Conservation (phyloP, 2,329 filamentous ascomycete species). For the Alternaria longipes region DNA sequence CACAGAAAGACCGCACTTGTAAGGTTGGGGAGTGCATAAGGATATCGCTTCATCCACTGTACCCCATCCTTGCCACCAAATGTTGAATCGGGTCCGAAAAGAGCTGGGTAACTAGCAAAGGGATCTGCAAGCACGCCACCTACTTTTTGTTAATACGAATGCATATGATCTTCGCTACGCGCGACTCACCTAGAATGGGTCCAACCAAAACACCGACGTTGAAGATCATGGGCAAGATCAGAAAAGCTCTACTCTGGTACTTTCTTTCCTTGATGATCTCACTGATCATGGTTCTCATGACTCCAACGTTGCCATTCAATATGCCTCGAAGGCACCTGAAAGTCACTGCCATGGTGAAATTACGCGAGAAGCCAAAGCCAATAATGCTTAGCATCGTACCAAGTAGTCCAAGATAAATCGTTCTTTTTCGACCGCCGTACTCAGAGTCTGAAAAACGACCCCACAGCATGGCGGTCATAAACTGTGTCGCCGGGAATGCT, state of each 20-base stretch:
- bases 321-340: conserved; percentile 73
- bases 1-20: conserved; percentile 70
- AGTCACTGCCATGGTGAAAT: conserved; percentile 68
- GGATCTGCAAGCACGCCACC: conserved; percentile 76
- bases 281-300: conserved; percentile 77
- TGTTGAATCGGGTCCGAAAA: conserved; percentile 69
- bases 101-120: conserved; percentile 65
- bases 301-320: conserved; percentile 76
- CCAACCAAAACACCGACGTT: conserved; percentile 65
- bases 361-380: conserved; percentile 74
- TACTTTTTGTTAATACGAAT: conserved; percentile 47
- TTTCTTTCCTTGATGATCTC: conserved; percentile 77
- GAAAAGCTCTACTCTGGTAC: conserved; percentile 65
- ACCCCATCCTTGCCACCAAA: conserved; percentile 67
- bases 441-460: conserved; percentile 74
- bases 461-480: conserved; percentile 84
- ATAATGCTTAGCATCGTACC: conserved; percentile 73
- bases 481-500: conserved; percentile 83
- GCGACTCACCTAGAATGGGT: conserved; percentile 46
- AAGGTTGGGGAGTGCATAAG: conserved; percentile 75
- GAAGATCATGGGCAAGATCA: conserved; percentile 73
- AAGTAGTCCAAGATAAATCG: conserved; percentile 77
- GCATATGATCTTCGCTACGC: rapidly evolving
- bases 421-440: conserved; percentile 73
- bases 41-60: conserved; percentile 71